Evolutionary conservation across 805 yeast genomes (phyloP), one percentile per base, ranked within the genome.

Genomic region (Pichia scutulata): DNA sequence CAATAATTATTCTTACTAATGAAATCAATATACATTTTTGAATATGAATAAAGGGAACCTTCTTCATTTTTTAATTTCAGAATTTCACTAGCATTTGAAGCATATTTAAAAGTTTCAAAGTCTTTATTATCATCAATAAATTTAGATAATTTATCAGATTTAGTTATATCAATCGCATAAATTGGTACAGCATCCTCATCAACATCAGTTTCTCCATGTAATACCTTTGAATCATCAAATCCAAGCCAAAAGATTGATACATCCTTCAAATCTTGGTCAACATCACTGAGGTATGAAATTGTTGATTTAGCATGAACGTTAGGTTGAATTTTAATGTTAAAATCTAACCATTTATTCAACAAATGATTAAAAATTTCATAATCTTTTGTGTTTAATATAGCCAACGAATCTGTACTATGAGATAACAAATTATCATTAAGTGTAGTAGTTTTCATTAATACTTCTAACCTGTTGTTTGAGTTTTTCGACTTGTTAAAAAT

Each of bases 21-120:
- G 97, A 97, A 92, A 65, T 90, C 96, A 48, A 89, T 61, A 61
- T 81, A 86, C 82, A 86, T 88, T 52, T 84, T 80, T 0, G 87
- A 92, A 61, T 90, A 93, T 3, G 95, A 83, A 55, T 79, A 83
- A 22, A 89, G 62, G 3, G 88, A 79, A 0, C 89, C 84, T 47
- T 84, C 85, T 46, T 57, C 62, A 52, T 57, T 57, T 13, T 60
- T 39, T 23, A 65, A 24, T 9, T 52, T 52, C n/a, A 65, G 45
- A 18, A 60, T 54, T 24, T 65, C 65, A 19, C 13, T 18, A 26
- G 41, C 45, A 18, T 26, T 21, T 16, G 25, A 18, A 19, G 39
- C 26, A 49, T 42, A 54, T 21, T 23, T 39, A 13, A 30, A 33
- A 2, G 16, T n/a, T 24, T 22, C 3, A 28, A 26, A 6, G 26